A percentile compares a stretch with the other conserved stretches of the same genome.
phyloP scores from a whole-genome alignment of 345 rosid species.

The Streptanthus diversifolius region DNA sequence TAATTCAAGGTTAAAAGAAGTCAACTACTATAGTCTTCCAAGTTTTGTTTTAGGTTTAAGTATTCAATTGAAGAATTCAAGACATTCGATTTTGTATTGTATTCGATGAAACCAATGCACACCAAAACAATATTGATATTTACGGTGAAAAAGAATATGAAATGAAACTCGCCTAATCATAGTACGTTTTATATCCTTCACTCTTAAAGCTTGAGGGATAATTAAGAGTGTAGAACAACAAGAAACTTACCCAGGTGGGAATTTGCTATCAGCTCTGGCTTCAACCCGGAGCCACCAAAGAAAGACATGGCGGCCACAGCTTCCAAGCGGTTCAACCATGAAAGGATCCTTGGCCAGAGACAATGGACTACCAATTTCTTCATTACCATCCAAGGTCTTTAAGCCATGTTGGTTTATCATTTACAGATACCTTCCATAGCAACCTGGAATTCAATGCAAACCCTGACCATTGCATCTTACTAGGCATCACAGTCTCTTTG shows the following conservation, averaged over 20 bases:
- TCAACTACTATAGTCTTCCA: background rate
- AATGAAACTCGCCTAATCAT: constrained; percentile 1
- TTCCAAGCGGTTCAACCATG: constrained; percentile 87
- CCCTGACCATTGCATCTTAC: constrained; percentile 97
- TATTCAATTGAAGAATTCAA: background rate
- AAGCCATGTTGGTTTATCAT: constrained; percentile 66
- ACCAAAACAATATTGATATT: background rate
- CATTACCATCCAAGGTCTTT: constrained; percentile 47
- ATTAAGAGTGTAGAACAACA: background rate
- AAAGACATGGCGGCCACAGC: constrained; percentile 88
- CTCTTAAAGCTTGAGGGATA: too few relatives aligned
- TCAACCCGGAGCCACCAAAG: constrained; percentile 99
- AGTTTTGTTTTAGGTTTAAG: constrained; percentile 3
- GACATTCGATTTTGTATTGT: constrained; percentile 5
- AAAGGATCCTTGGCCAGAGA: constrained; percentile 63
- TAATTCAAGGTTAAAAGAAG: background rate
- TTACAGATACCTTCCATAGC: constrained; percentile 64
- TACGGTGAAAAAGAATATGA: constrained; percentile 18
- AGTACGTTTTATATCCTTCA: background rate
- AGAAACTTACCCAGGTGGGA: constrained; percentile 68
- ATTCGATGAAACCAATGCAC: background rate
- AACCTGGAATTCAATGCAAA: constrained; percentile 85
- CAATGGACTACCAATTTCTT: constrained; percentile 57
- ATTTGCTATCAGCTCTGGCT: constrained; percentile 95
- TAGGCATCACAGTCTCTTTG: constrained; percentile 64